A percentile compares a stretch with the other conserved stretches of the same genome.
Conservation (phyloP, 805 yeast genomes). For the Kuraishia borneana region DNA sequence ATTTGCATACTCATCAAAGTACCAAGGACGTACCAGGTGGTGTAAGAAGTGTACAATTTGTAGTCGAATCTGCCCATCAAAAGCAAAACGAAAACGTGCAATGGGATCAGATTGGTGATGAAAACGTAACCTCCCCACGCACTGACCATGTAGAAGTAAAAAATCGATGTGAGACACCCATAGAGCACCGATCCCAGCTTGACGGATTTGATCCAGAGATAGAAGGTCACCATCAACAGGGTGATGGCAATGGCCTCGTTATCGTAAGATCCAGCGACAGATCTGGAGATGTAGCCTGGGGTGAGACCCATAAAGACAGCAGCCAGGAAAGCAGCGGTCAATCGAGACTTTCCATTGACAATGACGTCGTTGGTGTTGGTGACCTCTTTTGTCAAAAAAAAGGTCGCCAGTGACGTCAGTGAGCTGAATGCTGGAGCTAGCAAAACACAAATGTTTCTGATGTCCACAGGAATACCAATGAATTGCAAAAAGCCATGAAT, state of each 20-base stretch:
- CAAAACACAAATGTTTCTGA: constrained; percentile 90
- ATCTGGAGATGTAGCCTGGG: constrained; percentile 96
- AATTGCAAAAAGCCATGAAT: constrained; percentile 65
- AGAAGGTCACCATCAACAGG: constrained; percentile 88
- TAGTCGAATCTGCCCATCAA: constrained; percentile 90
- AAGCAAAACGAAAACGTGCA: constrained; percentile 83
- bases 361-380: constrained; percentile 42
- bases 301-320: constrained; percentile 96
- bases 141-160: constrained; percentile 96
- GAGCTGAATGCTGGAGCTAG: constrained; percentile 96
- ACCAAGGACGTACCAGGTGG: constrained; percentile 95
- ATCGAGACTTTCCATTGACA: constrained; percentile 7
- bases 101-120: constrained; percentile 93
- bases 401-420: constrained; percentile 82
- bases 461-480: constrained; percentile 77
- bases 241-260: constrained; percentile 99
- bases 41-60: constrained; percentile 78
- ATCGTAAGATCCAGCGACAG: constrained; percentile 98
- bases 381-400: constrained; percentile 79
- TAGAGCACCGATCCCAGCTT: constrained; percentile 83
- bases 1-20: constrained; percentile 99
- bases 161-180: constrained; percentile 74
- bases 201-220: constrained; percentile 89
- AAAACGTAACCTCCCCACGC: constrained; percentile 99
- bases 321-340: constrained; percentile 78